Conservation (phyloP, 2,329 filamentous ascomycete species). For the Fusarium continuum region DNA sequence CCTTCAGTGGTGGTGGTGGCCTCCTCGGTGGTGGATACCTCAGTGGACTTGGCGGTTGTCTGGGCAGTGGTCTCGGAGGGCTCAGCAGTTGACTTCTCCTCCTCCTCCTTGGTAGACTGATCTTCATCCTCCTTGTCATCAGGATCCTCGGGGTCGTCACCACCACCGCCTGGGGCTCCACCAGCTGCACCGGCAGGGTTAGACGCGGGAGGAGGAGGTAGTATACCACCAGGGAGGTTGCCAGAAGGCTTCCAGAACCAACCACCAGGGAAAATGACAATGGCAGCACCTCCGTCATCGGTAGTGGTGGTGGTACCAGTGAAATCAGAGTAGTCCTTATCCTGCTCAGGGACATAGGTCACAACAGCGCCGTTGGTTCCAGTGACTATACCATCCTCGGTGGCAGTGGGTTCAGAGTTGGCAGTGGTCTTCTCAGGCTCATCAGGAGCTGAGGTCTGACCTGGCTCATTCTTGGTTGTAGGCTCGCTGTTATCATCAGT, state of each 20-base stretch:
- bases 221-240: background rate
- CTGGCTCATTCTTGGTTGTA: background rate
- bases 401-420: background rate
- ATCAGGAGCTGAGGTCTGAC: background rate
- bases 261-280: constrained; percentile 7
- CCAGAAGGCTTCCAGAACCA: constrained; percentile 19
- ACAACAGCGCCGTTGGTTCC: constrained; percentile 6
- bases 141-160: background rate
- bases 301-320: constrained; percentile 14
- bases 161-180: too few species aligned
- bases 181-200: background rate
- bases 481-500: background rate
- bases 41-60: constrained; percentile 4
- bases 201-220: background rate
- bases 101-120: background rate
- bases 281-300: constrained; percentile 8
- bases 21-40: background rate
- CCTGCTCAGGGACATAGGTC: constrained; percentile 6
- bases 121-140: background rate
- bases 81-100: background rate
- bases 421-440: constrained; percentile 9
- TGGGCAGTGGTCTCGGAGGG: background rate
- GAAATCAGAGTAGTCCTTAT: constrained; percentile 9
- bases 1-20: constrained; percentile 6
- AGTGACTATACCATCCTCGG: constrained; percentile 7